Evolutionary conservation across 306 rosid species (phyloP).

Genomic region (Corylus avellana): DNA sequence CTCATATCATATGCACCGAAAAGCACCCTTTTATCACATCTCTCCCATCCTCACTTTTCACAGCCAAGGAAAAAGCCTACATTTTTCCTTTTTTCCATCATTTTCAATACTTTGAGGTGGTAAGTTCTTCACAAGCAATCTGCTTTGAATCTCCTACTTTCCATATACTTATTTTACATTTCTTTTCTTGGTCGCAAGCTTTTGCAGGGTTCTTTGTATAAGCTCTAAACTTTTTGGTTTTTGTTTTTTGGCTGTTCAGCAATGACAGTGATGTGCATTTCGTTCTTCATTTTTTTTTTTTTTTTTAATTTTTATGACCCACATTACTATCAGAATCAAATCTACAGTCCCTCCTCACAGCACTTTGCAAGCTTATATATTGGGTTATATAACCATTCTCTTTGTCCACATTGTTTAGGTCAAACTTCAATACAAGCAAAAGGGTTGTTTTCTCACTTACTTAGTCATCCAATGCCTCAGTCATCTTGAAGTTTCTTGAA

Average conservation of each 20-base stretch:
- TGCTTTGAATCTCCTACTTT: constrained; percentile 30
- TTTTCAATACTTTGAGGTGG: constrained; percentile 7
- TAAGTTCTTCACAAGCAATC: constrained; percentile 27
- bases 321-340: constrained; percentile 29
- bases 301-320: constrained; percentile 5
- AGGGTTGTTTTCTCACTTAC: constrained; percentile 11
- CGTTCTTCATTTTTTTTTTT: constrained; percentile 10
- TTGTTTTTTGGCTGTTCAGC: constrained; percentile 15
- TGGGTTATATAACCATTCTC: constrained; percentile 16
- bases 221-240: constrained; percentile 2
- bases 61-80: background rate
- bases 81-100: constrained; percentile 8
- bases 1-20: constrained; percentile 4
- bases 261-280: constrained; percentile 21
- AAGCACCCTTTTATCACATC: constrained; percentile 12
- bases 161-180: background rate
- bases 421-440: constrained; percentile 10
- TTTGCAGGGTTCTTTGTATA: constrained; percentile 7
- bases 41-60: constrained; percentile 3
- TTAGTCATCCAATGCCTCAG: constrained; percentile 8
- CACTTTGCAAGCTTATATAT: constrained; percentile 27
- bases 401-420: constrained; percentile 15
- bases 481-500: constrained; percentile 15
- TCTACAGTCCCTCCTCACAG: constrained; percentile 1
- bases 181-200: background rate